Percentiles rank a stretch among this genome's conserved stretches.
Conservation (phyloP, 345 rosid genomes). For the Boechera divaricarpa region DNA sequence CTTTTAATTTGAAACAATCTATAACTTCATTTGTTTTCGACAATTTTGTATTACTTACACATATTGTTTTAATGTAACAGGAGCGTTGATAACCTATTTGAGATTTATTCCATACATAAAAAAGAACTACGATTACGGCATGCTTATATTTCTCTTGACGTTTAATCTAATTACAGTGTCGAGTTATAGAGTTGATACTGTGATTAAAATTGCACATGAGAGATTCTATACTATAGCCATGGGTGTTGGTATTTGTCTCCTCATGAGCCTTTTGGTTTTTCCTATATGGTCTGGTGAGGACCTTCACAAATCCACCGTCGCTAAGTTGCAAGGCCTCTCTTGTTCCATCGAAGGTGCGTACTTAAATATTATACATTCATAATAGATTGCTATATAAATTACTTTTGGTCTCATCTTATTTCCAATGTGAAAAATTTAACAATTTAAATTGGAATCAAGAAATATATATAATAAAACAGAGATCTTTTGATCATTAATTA, state of each 20-base stretch:
- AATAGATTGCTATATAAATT: neutral
- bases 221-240: slow-evolving; percentile 69
- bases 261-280: slow-evolving; percentile 65
- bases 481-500: neutral
- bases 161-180: slow-evolving; percentile 80
- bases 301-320: slow-evolving; percentile 65
- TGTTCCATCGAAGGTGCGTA: slow-evolving; percentile 64
- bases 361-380: neutral
- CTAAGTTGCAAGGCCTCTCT: slow-evolving; percentile 73
- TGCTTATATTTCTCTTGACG: too few species aligned
- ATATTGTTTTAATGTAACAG: too few species aligned
- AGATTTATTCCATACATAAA: slow-evolving; percentile 79
- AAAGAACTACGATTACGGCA: slow-evolving; percentile 84
- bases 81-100: slow-evolving; percentile 66
- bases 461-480: neutral
- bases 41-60: too few species aligned
- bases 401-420: neutral
- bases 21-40: too few species aligned
- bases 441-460: neutral
- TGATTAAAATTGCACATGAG: slow-evolving; percentile 63
- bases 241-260: slow-evolving; percentile 73
- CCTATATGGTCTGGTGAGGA: slow-evolving; percentile 88
- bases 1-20: neutral
- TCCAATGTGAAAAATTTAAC: neutral
- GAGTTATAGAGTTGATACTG: slow-evolving; percentile 65